Evolutionary conservation across 2,329 filamentous ascomycete species (phyloP).

Genomic region (Claviceps capensis): DNA sequence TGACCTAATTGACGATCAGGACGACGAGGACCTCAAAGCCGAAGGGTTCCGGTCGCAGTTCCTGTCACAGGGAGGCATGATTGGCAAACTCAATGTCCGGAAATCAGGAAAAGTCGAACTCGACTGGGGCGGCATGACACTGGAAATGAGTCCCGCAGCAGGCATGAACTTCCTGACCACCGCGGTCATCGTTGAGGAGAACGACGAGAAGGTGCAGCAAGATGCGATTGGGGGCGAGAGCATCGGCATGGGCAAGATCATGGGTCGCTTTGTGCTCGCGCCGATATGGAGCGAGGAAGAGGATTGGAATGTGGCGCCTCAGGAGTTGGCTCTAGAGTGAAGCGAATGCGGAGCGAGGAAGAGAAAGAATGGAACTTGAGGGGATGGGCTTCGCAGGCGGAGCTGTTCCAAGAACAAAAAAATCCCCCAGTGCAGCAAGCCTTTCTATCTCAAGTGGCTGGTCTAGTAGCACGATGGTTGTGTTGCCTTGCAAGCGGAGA

Average conservation of each 20-base stretch:
- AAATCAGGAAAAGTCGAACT: slow-evolving; percentile 49
- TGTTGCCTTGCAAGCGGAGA: too few species aligned
- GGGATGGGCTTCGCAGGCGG: too few species aligned
- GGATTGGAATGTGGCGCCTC: slow-evolving; percentile 34
- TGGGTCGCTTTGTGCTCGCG: slow-evolving; percentile 46
- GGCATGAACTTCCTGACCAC: slow-evolving; percentile 43
- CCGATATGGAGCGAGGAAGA: slow-evolving; percentile 45
- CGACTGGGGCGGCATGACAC: slow-evolving; percentile 45
- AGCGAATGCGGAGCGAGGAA: not conserved
- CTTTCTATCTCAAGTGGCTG: too few species aligned
- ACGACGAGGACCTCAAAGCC: slow-evolving; percentile 19
- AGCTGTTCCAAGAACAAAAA: too few species aligned
- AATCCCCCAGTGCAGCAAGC: too few species aligned
- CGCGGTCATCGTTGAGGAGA: slow-evolving; percentile 45
- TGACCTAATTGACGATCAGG: slow-evolving; percentile 12
- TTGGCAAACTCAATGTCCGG: slow-evolving; percentile 46
- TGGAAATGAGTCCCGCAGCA: slow-evolving; percentile 37
- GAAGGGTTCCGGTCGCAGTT: slow-evolving; percentile 25
- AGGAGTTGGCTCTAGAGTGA: slow-evolving; percentile 15
- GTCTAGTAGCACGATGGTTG: too few species aligned
- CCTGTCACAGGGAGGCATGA: slow-evolving; percentile 38
- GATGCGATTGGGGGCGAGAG: slow-evolving; percentile 34
- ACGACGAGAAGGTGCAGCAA: slow-evolving; percentile 34
- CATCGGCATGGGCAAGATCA: slow-evolving; percentile 49
- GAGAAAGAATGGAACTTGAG: too few species aligned